Base-by-base conservation (phyloP, 192 early-diverging fungal genomes). In the Gaertneriomyces sp. region DNA sequence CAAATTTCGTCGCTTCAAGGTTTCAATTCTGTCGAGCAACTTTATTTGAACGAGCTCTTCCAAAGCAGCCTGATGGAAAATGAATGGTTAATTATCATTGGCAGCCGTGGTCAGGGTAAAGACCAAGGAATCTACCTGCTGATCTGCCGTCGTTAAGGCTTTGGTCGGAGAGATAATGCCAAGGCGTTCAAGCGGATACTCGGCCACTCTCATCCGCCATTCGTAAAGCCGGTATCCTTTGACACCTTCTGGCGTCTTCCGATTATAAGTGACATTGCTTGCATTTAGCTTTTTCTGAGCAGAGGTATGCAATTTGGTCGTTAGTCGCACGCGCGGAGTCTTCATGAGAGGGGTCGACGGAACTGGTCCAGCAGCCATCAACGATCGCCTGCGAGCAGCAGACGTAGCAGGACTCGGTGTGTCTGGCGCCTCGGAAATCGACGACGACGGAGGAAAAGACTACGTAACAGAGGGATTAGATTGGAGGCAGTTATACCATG, bases 41-140 rank as follows among this genome's bases (percentile, higher is more conserved):
- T 84, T 76, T 43, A 87, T 63, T 54, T 85, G 76, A 60, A 87
- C 87, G 33, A 83, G 66, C 70, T 94, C 91, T 65, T 91, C 88
- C 33, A 88, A 78, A 1, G 88, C 93, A 45, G 91, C 74, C 89
- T 79, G 47, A 4, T 7, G 6, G 25, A 61, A 46, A 12, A 59
- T 25, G 19, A 52, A 7, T 7, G 17, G 19, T 17, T 12, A 16
- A 43, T 46, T 42, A 40, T 67, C 61, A 41, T 12, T 11, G 10
- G 11, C 43, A 51, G 20, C 5, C 19, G 42, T 53, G 43, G 41
- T 46, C 9, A 17, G n/a, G 14, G 14, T 7, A 14, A 45, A 39
- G 59, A 47, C 11, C 46, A 52, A 64, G 12, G 51, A 19, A 45
- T 25, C 41, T 67, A 89, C 85, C 77, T 84, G 84, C 92, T 91